Conservation (phyloP, 2,329 filamentous ascomycete species). For the Neofusicoccum laricinum region DNA sequence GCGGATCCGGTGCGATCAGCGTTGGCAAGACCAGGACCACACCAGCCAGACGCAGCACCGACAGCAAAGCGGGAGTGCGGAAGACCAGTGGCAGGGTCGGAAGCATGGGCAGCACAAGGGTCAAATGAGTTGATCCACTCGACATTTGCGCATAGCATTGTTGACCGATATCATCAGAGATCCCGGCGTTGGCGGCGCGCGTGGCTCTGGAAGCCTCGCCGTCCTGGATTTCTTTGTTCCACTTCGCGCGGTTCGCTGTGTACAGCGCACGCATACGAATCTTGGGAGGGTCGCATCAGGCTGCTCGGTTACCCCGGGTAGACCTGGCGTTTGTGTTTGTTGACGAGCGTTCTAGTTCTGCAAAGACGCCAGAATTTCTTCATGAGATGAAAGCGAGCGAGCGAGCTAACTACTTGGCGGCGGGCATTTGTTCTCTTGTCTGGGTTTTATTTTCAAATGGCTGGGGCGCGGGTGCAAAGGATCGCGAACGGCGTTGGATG, state of each 20-base stretch:
- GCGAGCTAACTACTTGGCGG: not conserved
- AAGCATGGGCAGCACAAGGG: conserved; percentile 36
- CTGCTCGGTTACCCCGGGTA: not conserved
- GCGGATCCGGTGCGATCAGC: conserved; percentile 43
- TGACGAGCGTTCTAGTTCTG: conserved; percentile 1
- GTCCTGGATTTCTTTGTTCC: not conserved
- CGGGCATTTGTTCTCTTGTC: not conserved
- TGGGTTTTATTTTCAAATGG: not conserved
- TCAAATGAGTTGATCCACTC: conserved; percentile 15
- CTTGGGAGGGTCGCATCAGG: not conserved
- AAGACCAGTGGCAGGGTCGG: conserved; percentile 53
- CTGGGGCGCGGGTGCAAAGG: not conserved
- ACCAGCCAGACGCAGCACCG: conserved; percentile 45
- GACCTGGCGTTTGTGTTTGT: not conserved
- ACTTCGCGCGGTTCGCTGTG: not conserved
- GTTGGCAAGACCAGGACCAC: conserved; percentile 45
- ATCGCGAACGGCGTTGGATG: not conserved
- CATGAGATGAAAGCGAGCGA: not conserved
- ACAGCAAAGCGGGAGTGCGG: conserved; percentile 47
- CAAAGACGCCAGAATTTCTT: not conserved
- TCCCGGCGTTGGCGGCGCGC: not conserved
- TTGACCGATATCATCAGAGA: conserved; percentile 13
- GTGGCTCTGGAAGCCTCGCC: not conserved
- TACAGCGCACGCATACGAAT: conserved; percentile 3
- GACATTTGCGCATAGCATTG: not conserved